These are phyloP conservation scores for Trichoderma breve DNA, from an alignment of 2,329 filamentous ascomycete genomes.

Conservation along the genomic window DNA sequence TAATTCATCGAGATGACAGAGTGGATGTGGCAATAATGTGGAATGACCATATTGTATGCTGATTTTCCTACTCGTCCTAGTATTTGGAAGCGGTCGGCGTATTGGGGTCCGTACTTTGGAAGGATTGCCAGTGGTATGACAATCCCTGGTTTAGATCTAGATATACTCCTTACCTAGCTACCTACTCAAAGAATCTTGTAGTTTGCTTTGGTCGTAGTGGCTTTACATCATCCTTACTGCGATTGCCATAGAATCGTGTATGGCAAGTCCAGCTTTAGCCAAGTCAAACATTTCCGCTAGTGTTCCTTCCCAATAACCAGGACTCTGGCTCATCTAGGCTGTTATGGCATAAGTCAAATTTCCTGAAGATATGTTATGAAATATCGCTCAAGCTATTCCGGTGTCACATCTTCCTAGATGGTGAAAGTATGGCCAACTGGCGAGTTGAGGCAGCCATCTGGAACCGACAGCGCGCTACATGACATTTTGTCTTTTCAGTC, in stretches of 20 bases:
- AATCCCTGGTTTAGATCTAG: neutral
- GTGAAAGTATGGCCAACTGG: neutral
- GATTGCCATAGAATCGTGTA: neutral
- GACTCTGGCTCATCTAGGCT: fast-evolving
- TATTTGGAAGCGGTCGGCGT: neutral
- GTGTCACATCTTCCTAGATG: neutral
- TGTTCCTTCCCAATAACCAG: neutral
- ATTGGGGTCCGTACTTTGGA: neutral
- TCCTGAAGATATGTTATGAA: neutral
- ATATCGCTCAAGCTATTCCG: neutral
- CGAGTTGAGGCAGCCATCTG: neutral
- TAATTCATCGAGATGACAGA: neutral
- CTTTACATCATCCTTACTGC: neutral
- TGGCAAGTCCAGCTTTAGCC: too few species aligned
- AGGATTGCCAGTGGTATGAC: neutral
- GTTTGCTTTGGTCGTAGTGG: neutral
- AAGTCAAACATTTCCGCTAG: neutral
- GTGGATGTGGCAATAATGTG: neutral
- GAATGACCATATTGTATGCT: neutral
- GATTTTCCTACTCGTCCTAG: neutral
- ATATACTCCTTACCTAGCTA: neutral
- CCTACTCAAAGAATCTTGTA: neutral
- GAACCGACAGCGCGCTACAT: neutral
- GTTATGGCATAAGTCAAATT: neutral
- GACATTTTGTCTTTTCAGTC: neutral